Base-by-base conservation (phyloP, 768 basidiomycete genomes). In the Rubroboletus pulcherrimus region DNA sequence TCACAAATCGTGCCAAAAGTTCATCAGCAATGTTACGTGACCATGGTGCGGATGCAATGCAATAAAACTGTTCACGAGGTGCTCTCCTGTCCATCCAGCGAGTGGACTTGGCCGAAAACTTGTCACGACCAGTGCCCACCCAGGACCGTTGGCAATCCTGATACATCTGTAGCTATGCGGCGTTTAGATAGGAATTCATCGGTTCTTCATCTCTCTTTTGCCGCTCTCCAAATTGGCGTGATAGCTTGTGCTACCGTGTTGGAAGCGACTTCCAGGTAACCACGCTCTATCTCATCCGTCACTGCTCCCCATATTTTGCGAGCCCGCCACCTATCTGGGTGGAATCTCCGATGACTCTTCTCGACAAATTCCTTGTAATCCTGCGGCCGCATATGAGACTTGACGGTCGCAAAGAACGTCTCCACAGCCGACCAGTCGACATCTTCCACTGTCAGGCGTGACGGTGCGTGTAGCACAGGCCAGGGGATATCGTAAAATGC, bases 261-360 rank as follows among this genome's bases (percentile, higher is more conserved):
- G 31, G 79, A 72, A 77, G 87, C 88, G 51, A 89, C 86, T 68
- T 85, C 87, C 60, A 86, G 70, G 60, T 77, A 83, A 38, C 74
- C 76, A 57, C 82, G 77, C 63, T 83, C 79, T 44, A 77, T 71
- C 46, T 84, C 83, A 56, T 88, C 84, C 24, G 67, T 62, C 45
- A 88, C 77, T 45, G 80, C 80, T 55, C 75, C 74, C 64, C 88
- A 75, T 35, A 91, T 71, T 30, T 81, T 81, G 40, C 86, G 77
- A 31, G 86, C 83, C 41, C 83, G 76, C 91, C 89, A 93, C 56
- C 87, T 74, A 68, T 92, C 90, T 2, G 89, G 87, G 61, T 91
- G 91, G 67, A 91, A 92, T 49, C 89, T 73, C 39, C 82, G 78
- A 62, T 90, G 81, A 61, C 85, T 86, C 63, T 82, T 83, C 71